Percentiles rank a stretch among this genome's conserved stretches.
Conservation (phyloP, 805 yeast species). For the Nakazawaea pomicola region DNA sequence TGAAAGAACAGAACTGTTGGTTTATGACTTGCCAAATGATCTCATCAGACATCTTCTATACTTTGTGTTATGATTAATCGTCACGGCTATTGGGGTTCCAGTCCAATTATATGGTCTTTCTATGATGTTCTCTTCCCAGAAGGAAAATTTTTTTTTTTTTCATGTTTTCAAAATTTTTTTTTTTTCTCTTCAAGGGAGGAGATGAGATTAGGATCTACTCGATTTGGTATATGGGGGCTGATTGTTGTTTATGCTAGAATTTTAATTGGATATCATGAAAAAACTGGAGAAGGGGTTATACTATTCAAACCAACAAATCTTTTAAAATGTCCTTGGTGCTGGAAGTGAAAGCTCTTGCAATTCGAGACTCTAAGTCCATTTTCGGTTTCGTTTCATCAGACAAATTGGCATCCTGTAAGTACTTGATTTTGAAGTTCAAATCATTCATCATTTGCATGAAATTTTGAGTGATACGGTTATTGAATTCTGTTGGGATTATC, state of each 20-base stretch:
- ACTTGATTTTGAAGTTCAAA: constrained; percentile 1
- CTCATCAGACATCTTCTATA: constrained; percentile 51
- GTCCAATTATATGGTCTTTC: too few species aligned
- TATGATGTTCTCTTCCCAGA: not conserved
- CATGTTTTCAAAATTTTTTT: not conserved
- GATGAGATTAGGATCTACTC: too few species aligned
- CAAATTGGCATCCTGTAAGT: not conserved
- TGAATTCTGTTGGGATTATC: constrained; percentile 9
- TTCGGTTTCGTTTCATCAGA: constrained; percentile 1
- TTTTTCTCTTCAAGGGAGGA: not conserved
- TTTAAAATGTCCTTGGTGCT: constrained; percentile 11
- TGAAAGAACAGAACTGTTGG: constrained; percentile 93
- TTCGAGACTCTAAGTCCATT: constrained; percentile 10
- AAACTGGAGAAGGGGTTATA: too few species aligned
- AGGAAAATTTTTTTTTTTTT: not conserved
- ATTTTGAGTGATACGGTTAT: constrained; percentile 3
- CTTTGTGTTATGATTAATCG: not conserved
- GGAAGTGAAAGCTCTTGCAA: constrained; percentile 10
- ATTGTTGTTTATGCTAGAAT: not conserved
- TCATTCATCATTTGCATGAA: constrained; percentile 1
- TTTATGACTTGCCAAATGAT: constrained; percentile 96
- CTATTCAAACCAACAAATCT: constrained; percentile 7
- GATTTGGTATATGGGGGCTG: not conserved
- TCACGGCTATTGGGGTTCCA: too few species aligned
- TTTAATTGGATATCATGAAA: not conserved